These are phyloP conservation scores for Cystobasidium pallidum DNA, from an alignment of 1,284 basidiomycete genomes.

Conservation along the genomic window DNA sequence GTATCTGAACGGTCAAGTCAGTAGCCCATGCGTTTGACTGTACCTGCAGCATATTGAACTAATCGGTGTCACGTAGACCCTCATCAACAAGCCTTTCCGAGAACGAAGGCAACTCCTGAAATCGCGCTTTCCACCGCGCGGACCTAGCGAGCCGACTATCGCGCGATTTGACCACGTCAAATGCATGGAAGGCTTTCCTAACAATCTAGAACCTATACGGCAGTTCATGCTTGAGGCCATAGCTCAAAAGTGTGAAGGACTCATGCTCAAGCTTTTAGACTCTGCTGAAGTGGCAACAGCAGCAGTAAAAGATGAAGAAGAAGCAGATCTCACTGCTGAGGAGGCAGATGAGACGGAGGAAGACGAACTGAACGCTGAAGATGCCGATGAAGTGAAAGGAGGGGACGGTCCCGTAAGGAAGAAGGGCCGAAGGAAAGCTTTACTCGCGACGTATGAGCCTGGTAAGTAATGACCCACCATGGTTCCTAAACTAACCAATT, in stretches of 20 bases:
- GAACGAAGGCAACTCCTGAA: slow-evolving; percentile 68
- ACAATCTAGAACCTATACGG: slow-evolving; percentile 65
- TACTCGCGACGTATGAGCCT: slow-evolving; percentile 88
- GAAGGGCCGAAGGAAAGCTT: slow-evolving; percentile 64
- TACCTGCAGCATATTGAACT: not conserved
- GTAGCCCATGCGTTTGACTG: slow-evolving; percentile 45
- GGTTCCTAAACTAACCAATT: slow-evolving; percentile 44
- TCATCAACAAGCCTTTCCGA: slow-evolving; percentile 74
- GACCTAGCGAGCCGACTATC: slow-evolving; percentile 58
- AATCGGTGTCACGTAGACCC: slow-evolving; percentile 60
- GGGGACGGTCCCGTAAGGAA: slow-evolving; percentile 52
- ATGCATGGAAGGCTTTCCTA: slow-evolving; percentile 63
- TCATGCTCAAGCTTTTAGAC: slow-evolving; percentile 84
- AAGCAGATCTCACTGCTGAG: slow-evolving; percentile 49
- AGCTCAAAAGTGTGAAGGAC: slow-evolving; percentile 81
- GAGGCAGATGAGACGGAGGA: slow-evolving; percentile 51
- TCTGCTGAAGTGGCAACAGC: slow-evolving; percentile 45
- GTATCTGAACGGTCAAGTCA: slow-evolving; percentile 63
- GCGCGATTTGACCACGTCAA: slow-evolving; percentile 81
- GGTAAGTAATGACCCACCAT: slow-evolving; percentile 56
- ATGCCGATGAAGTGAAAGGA: slow-evolving; percentile 31
- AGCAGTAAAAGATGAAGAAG: slow-evolving; percentile 54
- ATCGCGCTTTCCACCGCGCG: slow-evolving; percentile 54
- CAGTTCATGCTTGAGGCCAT: slow-evolving; percentile 79
- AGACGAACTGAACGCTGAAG: slow-evolving; percentile 45